Evolutionary conservation across 805 yeast genomes (phyloP), one percentile per base, ranked within the genome.

Genomic region (Candida taoyuanica): DNA sequence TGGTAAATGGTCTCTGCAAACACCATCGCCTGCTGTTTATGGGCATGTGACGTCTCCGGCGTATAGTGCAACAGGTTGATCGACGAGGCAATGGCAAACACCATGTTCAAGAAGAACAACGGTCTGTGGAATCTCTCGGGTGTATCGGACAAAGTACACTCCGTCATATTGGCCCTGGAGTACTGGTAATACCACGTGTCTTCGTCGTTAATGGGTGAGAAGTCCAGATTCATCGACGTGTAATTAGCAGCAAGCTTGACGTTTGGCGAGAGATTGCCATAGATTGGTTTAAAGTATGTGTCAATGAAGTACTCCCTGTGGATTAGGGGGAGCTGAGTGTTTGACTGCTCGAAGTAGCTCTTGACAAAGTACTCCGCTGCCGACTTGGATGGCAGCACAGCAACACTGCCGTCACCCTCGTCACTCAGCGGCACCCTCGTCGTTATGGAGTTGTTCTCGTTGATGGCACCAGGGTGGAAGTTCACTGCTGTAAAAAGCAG

Each of bases 11-110:
- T 64, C 41, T 81, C 80, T 20, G 76, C 63, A 56, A 72, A 74
- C 41, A 67, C 67, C 56, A 75, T 60, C 0, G 94, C 88, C 24
- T 88, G 76, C 33, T 72, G 65, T 40, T 78, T 74, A 55, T 79
- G 85, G n/a, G 81, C 71, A 29, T 79, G 87, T 6, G 89, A 78
- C 16, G 79, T 75, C 17, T 73, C 68, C 13, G 73, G 71, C 4
- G 81, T 81, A 50, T 83, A 77, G 52, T 75, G 79, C 38, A 85
- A 64, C 44, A 82, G 84, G 46, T 81, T 77, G 12, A 78, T 79
- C 2, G 93, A 79, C 0, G 87, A 76, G 0, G 94, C 82, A 38
- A 89, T 76, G 2, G 96, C 91, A 63, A 87, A 83, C 0, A 83
- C 70, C 53, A 86, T 74, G 55, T 84, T 81, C 48, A 87, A 62